A percentile compares a stretch with the other conserved stretches of the same genome.
Evolutionary conservation across 805 yeast species (phyloP).

Genomic region (Wickerhamia fluorescens): DNA sequence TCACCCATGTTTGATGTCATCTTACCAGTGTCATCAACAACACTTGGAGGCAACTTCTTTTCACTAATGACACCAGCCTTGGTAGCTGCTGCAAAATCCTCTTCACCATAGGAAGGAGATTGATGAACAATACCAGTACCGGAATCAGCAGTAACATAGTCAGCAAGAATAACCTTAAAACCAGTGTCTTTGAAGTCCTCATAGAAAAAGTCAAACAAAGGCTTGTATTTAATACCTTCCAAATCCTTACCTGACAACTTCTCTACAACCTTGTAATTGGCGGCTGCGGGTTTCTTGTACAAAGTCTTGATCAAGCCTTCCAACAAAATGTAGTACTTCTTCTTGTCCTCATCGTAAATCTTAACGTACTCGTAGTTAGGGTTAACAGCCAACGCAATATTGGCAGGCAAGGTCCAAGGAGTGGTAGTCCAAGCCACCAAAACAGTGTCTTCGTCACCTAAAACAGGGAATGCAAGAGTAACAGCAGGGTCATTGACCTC

Average conservation of each 20-base stretch:
- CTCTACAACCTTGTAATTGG: constrained; percentile 77
- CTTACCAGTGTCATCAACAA: constrained; percentile 88
- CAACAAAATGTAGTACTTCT: constrained; percentile 72
- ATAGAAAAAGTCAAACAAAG: constrained; percentile 75
- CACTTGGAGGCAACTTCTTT: constrained; percentile 75
- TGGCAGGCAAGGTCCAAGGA: constrained; percentile 98
- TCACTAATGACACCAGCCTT: constrained; percentile 69
- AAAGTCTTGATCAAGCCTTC: constrained; percentile 77
- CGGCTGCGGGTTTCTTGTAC: constrained; percentile 92
- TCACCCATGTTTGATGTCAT: constrained; percentile 72
- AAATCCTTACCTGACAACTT: constrained; percentile 73
- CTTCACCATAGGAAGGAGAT: constrained; percentile 99
- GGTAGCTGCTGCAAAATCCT: constrained; percentile 81
- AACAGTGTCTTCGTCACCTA: constrained; percentile 72
- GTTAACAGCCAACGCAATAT: constrained; percentile 85
- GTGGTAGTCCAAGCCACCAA: constrained; percentile 99
- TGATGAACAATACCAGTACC: constrained; percentile 99
- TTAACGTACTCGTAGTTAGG: constrained; percentile 88
- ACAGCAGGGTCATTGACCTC: constrained; percentile 97
- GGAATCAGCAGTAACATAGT: constrained; percentile 83
- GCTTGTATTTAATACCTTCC: constrained; percentile 73
- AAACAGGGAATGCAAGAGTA: constrained; percentile 78
- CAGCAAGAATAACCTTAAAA: constrained; percentile 75
- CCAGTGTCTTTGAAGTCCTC: constrained; percentile 71
- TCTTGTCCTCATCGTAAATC: constrained; percentile 82